Percentiles rank a stretch among this genome's conserved stretches.
These are phyloP conservation scores for Colletotrichum viniferum DNA, from an alignment of 2,329 filamentous ascomycete genomes.

Conservation along the genomic window DNA sequence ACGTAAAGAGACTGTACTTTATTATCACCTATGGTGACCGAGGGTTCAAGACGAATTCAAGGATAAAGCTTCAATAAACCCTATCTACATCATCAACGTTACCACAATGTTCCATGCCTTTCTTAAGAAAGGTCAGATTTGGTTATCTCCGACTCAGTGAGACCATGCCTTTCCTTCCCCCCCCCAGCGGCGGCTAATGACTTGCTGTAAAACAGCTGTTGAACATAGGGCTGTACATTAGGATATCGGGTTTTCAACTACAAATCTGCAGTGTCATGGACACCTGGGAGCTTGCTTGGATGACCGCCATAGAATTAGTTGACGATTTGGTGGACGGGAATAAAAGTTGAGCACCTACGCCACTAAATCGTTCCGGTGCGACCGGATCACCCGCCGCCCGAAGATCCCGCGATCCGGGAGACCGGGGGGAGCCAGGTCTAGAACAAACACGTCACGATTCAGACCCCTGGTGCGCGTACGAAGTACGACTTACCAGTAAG, in stretches of 20 bases:
- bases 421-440: neutral
- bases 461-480: neutral
- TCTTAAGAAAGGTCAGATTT: no score
- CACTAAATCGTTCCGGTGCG: neutral
- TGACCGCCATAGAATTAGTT: fast-evolving
- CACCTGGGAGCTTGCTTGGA: neutral
- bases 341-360: neutral
- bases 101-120: no score
- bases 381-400: neutral
- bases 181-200: no score
- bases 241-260: neutral
- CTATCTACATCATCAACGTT: no score
- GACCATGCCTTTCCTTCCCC: no score
- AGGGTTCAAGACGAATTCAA: no score
- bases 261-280: neutral
- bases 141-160: no score
- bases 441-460: neutral
- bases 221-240: neutral
- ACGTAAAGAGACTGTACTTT: no score
- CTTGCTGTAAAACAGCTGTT: neutral
- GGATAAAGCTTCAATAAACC: no score
- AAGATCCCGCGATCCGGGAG: neutral
- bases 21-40: no score
- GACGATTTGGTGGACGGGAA: neutral
- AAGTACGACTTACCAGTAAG: neutral